Conservation (phyloP, 805 yeast genomes). For the Wickerhamiella bombiphila region DNA sequence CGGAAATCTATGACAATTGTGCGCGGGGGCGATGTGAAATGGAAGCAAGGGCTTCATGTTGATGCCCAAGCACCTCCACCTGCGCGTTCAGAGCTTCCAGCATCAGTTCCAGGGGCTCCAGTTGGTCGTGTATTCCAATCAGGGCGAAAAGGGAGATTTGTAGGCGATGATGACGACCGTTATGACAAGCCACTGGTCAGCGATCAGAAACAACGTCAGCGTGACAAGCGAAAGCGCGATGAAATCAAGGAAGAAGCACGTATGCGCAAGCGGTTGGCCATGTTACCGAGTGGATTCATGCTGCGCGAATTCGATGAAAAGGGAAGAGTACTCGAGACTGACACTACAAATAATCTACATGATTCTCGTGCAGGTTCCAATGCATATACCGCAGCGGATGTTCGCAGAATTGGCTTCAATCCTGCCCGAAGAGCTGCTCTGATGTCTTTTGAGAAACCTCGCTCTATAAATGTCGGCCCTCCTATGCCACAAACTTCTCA, state of each 20-base stretch:
- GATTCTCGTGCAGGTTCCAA: background rate
- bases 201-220: conserved; percentile 22
- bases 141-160: conserved; percentile 11
- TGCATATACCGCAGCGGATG: conserved; percentile 16
- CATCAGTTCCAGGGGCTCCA: conserved; percentile 19
- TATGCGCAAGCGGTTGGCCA: conserved; percentile 25
- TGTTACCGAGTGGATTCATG: conserved; percentile 15
- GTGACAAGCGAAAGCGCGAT: conserved; percentile 17
- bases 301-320: conserved; percentile 16
- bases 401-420: conserved; percentile 20
- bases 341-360: conserved; percentile 1
- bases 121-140: conserved; percentile 11
- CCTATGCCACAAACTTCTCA: background rate
- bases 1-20: conserved; percentile 29
- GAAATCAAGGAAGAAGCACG: conserved; percentile 19
- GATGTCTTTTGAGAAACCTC: background rate
- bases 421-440: conserved; percentile 10
- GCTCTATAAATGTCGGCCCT: background rate
- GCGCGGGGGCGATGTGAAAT: conserved; percentile 23
- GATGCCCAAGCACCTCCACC: conserved; percentile 18
- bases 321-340: conserved; percentile 12
- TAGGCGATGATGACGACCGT: conserved; percentile 30
- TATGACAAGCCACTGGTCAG: conserved; percentile 29
- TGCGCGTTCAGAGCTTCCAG: background rate
- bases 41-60: conserved; percentile 20